Evolutionary conservation across 2,329 filamentous ascomycete species (phyloP).

Genomic region (Hymenoscyphus fructigenus): DNA sequence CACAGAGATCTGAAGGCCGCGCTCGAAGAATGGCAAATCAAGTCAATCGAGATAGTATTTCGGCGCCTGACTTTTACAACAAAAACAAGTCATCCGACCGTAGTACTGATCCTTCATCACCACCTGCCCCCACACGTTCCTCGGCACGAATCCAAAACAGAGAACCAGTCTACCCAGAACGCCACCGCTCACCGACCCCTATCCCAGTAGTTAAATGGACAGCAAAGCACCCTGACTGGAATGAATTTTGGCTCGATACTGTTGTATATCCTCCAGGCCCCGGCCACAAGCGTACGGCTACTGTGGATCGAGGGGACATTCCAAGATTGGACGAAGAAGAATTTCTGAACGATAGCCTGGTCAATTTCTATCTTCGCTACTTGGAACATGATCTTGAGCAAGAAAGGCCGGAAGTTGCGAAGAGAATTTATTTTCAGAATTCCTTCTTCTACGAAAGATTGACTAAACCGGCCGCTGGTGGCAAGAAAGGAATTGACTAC

Average conservation of each 20-base stretch:
- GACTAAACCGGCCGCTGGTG: conserved; percentile 54
- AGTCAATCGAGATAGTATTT: background rate
- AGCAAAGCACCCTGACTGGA: conserved; percentile 50
- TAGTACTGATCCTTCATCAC: background rate
- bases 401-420: conserved; percentile 53
- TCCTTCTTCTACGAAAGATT: conserved; percentile 87
- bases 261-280: conserved; percentile 61
- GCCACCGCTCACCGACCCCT: conserved; percentile 15
- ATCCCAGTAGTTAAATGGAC: conserved; percentile 48
- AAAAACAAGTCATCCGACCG: background rate
- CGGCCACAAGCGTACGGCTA: conserved; percentile 53
- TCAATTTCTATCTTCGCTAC: conserved; percentile 82
- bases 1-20: background rate
- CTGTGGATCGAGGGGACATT: conserved; percentile 72
- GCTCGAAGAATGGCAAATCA: background rate
- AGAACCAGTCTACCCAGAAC: background rate
- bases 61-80: conserved; percentile 12
- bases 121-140: conserved; percentile 12
- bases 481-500: conserved; percentile 71
- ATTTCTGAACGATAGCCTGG: conserved; percentile 89
- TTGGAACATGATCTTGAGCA: conserved; percentile 61
- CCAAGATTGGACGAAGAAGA: conserved; percentile 76
- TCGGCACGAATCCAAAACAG: conserved; percentile 16
- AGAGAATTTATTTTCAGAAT: conserved; percentile 83
- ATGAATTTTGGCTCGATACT: conserved; percentile 52